Evolutionary conservation across 768 basidiomycete species (phyloP).

Genomic region (Pulveroboletus sp.): DNA sequence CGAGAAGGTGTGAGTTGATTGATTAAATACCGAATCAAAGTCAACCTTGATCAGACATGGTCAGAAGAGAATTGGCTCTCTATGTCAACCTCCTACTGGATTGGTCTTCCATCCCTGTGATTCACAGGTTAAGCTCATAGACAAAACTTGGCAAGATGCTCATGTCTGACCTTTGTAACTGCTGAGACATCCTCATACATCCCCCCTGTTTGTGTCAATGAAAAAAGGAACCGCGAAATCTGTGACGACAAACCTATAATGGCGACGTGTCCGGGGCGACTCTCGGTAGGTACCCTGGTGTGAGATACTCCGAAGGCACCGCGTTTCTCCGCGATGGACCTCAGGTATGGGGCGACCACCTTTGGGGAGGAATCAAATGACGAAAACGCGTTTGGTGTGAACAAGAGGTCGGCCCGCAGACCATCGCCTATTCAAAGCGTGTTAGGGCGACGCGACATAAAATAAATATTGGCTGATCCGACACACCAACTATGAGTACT

Average conservation of each 20-base stretch:
- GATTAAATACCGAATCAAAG: slow-evolving; percentile 88
- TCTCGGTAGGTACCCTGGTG: slow-evolving; percentile 84
- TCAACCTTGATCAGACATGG: slow-evolving; percentile 41
- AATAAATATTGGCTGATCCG: background rate
- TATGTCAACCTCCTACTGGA: slow-evolving; percentile 43
- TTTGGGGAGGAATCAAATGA: slow-evolving; percentile 46
- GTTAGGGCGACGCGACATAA: background rate
- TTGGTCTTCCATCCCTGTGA: slow-evolving; percentile 80
- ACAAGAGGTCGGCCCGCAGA: slow-evolving; percentile 74
- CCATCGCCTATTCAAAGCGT: slow-evolving; percentile 58
- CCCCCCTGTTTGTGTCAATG: slow-evolving; percentile 46
- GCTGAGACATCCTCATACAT: slow-evolving; percentile 92
- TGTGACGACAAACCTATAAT: slow-evolving; percentile 55
- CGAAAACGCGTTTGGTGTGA: slow-evolving; percentile 58
- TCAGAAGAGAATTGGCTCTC: background rate
- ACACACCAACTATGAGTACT: slow-evolving; percentile 73
- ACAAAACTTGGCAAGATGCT: background rate
- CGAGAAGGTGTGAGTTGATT: slow-evolving; percentile 69
- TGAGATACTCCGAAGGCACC: slow-evolving; percentile 85
- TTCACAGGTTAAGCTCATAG: slow-evolving; percentile 1
- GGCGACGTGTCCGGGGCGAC: slow-evolving; percentile 84
- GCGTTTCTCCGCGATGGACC: slow-evolving; percentile 56
- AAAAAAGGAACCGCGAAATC: background rate
- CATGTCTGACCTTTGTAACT: slow-evolving; percentile 63
- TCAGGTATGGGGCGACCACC: slow-evolving; percentile 69